These are phyloP conservation scores for Nicotiana undulata DNA, from an alignment of 257 asterid genomes.

Conservation along the genomic window DNA sequence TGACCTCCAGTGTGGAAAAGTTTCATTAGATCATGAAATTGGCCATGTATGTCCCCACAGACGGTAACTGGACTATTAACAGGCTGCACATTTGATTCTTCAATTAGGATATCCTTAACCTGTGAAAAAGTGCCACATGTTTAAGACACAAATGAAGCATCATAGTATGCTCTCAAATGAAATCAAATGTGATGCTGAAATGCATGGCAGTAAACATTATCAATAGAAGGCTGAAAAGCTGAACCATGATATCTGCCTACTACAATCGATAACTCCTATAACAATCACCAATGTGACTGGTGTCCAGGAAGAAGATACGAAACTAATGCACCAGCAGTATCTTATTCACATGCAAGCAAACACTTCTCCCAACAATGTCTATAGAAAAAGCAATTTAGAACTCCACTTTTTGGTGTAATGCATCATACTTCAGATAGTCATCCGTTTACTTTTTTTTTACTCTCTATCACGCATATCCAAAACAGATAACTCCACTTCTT, in stretches of 20 bases:
- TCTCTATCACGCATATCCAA: not conserved
- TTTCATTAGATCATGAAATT: slow-evolving; percentile 95
- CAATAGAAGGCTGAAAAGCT: not conserved
- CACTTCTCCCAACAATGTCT: not conserved
- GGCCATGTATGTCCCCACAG: slow-evolving; percentile 98
- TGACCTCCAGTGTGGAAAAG: slow-evolving; percentile 99
- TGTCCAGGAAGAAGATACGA: not conserved
- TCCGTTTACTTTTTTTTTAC: not conserved
- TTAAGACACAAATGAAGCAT: not conserved
- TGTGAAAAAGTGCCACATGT: slow-evolving; percentile 22
- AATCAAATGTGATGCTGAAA: not conserved
- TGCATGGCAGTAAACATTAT: not conserved
- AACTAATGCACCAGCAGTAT: not conserved
- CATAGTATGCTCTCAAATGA: not conserved
- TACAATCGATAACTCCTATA: not conserved
- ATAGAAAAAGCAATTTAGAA: not conserved
- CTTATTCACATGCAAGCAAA: not conserved
- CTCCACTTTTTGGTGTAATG: not conserved
- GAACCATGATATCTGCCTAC: not conserved
- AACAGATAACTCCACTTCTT: not conserved
- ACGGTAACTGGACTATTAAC: slow-evolving; percentile 98
- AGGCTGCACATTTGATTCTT: slow-evolving; percentile 99
- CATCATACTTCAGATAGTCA: not conserved
- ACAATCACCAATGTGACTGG: not conserved
- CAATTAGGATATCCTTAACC: slow-evolving; percentile 97